Evolutionary conservation across 2,329 filamentous ascomycete genomes (phyloP).

Genomic region (Epichloe uncinata): DNA sequence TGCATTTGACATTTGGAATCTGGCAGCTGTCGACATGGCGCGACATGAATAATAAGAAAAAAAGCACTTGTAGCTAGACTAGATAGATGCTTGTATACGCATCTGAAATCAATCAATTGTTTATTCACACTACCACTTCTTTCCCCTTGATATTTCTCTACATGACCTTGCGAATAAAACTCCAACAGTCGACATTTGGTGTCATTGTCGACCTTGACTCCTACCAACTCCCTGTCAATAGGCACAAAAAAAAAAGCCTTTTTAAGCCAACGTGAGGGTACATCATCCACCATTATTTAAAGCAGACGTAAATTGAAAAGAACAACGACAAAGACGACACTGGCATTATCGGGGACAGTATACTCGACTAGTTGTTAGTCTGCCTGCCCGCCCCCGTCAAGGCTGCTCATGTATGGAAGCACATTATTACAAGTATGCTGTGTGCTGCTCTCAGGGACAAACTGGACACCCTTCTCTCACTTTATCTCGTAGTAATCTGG

Average conservation of each 20-base stretch:
- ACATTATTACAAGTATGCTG: background rate
- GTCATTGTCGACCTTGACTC: background rate
- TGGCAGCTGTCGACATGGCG: background rate
- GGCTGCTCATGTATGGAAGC: background rate
- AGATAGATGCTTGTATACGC: background rate
- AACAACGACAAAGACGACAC: too few relatives aligned
- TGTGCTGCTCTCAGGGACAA: conserved; percentile 21
- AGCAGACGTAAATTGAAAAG: background rate
- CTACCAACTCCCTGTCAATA: background rate
- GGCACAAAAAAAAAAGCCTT: background rate
- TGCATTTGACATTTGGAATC: conserved; percentile 1
- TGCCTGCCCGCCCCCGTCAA: background rate
- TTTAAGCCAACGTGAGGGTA: background rate
- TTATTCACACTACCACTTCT: background rate
- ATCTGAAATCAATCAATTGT: conserved; percentile 1
- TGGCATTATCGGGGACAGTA: background rate
- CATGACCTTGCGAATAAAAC: background rate
- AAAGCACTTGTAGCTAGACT: conserved; percentile 1
- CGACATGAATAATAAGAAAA: background rate
- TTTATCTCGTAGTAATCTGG: conserved; percentile 60
- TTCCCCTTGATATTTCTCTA: background rate
- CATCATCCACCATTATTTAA: background rate
- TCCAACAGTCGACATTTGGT: background rate
- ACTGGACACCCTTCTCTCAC: conserved; percentile 53
- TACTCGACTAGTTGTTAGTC: background rate